These are phyloP conservation scores for Sordaria brevicollis DNA, from an alignment of 495 filamentous ascomycete genomes.

Conservation along the genomic window DNA sequence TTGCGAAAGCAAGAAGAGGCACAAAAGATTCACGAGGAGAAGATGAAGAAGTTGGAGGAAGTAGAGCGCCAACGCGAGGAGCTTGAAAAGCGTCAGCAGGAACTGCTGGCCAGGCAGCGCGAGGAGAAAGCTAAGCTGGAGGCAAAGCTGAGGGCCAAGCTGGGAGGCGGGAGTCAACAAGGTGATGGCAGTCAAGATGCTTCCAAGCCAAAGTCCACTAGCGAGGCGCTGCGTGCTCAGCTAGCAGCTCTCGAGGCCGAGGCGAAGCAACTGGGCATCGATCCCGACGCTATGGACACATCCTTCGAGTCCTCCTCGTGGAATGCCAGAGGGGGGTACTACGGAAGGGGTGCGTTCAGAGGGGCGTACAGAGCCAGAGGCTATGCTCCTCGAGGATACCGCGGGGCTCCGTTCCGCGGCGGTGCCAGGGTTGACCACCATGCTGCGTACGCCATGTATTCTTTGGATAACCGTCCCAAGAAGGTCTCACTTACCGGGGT, in stretches of 20 bases:
- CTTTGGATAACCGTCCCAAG: slow-evolving; percentile 80
- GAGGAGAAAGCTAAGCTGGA: slow-evolving; percentile 66
- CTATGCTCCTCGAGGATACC: slow-evolving; percentile 31
- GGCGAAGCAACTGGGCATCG: slow-evolving; percentile 68
- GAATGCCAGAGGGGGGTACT: slow-evolving; percentile 23
- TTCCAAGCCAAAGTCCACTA: slow-evolving; percentile 24
- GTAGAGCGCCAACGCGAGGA: slow-evolving; percentile 60
- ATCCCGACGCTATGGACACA: slow-evolving; percentile 39
- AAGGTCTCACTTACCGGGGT: slow-evolving; percentile 62
- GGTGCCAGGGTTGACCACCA: slow-evolving; percentile 45
- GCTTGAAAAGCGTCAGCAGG: slow-evolving; percentile 66
- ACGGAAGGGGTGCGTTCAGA: slow-evolving; percentile 33
- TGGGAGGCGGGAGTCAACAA: neutral
- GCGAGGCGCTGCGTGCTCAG: slow-evolving; percentile 60
- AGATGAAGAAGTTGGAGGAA: slow-evolving; percentile 60
- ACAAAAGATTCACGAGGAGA: slow-evolving; percentile 71
- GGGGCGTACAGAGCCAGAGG: slow-evolving; percentile 34
- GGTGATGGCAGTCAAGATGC: slow-evolving; percentile 10
- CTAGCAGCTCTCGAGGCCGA: slow-evolving; percentile 77
- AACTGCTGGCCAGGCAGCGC: slow-evolving; percentile 60
- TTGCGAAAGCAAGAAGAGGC: slow-evolving; percentile 64
- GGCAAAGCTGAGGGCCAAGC: slow-evolving; percentile 37
- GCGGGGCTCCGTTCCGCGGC: slow-evolving; percentile 28
- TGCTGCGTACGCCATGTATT: slow-evolving; percentile 54
- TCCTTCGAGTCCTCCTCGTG: slow-evolving; percentile 24